Percentiles rank a stretch among this genome's conserved stretches.
Conservation (phyloP, 306 rosid species). For the Astragalus membranaceus region DNA sequence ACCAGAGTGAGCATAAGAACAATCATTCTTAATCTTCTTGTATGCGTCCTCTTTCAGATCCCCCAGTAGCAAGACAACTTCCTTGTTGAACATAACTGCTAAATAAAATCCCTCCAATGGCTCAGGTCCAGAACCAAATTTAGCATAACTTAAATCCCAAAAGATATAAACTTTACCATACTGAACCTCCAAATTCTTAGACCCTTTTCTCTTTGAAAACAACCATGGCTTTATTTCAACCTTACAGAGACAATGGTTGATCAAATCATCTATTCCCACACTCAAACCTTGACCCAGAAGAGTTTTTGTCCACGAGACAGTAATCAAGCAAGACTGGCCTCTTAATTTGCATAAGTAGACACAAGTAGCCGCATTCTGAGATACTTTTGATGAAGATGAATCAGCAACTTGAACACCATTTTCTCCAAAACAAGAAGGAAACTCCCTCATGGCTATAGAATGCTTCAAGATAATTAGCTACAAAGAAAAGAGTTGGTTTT, state of each 20-base stretch:
- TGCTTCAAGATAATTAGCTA: slow-evolving; percentile 18
- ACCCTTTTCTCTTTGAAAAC: slow-evolving; percentile 78
- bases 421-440: slow-evolving; percentile 94
- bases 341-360: slow-evolving; percentile 59
- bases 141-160: slow-evolving; percentile 80
- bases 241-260: slow-evolving; percentile 56
- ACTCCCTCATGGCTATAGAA: slow-evolving; percentile 58
- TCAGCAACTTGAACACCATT: slow-evolving; percentile 81
- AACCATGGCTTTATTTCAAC: slow-evolving; percentile 88
- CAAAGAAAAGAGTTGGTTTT: slow-evolving; percentile 17
- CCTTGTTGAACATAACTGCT: slow-evolving; percentile 50
- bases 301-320: slow-evolving; percentile 78
- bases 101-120: slow-evolving; percentile 68
- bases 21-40: slow-evolving; percentile 40
- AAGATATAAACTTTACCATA: slow-evolving; percentile 45
- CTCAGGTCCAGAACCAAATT: slow-evolving; percentile 75
- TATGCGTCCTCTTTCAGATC: slow-evolving; percentile 54
- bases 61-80: slow-evolving; percentile 54
- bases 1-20: slow-evolving; percentile 22
- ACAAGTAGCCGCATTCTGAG: slow-evolving; percentile 73
- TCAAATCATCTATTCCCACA: slow-evolving; percentile 56
- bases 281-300: slow-evolving; percentile 82
- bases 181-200: slow-evolving; percentile 55
- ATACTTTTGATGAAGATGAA: slow-evolving; percentile 55
- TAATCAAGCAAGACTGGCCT: slow-evolving; percentile 50